These are phyloP conservation scores for Coniophora puteana DNA, from an alignment of 1,284 basidiomycete species.

Conservation along the genomic window DNA sequence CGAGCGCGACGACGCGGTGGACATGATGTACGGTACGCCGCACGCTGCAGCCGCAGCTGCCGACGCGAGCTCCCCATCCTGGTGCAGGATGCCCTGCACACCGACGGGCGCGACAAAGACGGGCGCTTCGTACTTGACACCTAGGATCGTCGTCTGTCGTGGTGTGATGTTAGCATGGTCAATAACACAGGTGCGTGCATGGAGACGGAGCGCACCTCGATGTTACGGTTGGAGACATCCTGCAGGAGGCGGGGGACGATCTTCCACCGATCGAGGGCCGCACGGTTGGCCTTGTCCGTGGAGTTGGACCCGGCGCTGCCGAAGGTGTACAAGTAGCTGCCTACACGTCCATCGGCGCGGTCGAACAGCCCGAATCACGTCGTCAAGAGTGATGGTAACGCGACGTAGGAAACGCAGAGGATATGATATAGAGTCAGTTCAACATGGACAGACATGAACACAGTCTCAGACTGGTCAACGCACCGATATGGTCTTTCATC, in stretches of 20 bases:
- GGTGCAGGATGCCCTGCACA: constrained; percentile 53
- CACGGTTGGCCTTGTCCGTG: constrained; percentile 40
- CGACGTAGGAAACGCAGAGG: no score
- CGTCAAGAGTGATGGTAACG: neutral
- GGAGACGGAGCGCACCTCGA: constrained; percentile 34
- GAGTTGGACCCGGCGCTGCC: constrained; percentile 42
- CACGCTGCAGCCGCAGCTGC: constrained; percentile 50
- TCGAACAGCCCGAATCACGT: neutral
- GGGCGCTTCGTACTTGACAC: constrained; percentile 43
- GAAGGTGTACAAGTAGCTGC: constrained; percentile 47
- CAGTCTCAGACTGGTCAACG: constrained; percentile 10
- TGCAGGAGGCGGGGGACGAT: constrained; percentile 59
- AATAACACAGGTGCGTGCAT: neutral
- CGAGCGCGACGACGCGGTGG: constrained; percentile 49
- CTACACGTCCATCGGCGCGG: constrained; percentile 19
- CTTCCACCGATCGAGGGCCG: constrained; percentile 41
- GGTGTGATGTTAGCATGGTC: neutral
- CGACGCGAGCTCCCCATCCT: constrained; percentile 51
- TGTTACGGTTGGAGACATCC: constrained; percentile 44
- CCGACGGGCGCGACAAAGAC: constrained; percentile 55
- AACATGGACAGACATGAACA: neutral
- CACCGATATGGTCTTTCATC: constrained; percentile 42
- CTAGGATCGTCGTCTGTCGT: constrained; percentile 44
- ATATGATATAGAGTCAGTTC: neutral
- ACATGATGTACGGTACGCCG: constrained; percentile 52